Conservation (phyloP, 2,329 filamentous ascomycete species). For the Colletotrichum sp. region DNA sequence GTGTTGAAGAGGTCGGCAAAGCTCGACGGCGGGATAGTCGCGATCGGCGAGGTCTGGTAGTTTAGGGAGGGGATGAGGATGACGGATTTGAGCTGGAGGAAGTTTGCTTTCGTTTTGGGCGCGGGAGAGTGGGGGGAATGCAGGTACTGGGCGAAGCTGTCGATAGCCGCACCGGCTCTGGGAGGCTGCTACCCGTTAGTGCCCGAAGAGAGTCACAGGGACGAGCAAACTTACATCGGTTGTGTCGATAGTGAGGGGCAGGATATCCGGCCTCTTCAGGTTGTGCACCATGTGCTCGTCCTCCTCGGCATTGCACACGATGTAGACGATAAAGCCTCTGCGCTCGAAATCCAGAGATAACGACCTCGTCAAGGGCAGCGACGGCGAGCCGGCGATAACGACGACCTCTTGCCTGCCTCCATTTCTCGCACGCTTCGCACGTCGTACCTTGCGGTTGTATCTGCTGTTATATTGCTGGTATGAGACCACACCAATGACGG, state of each 20-base stretch:
- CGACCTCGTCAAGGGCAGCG: constrained; percentile 82
- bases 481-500: constrained; percentile 70
- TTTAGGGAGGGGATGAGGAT: constrained; percentile 82
- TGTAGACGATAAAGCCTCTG: constrained; percentile 90
- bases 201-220: neutral
- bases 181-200: constrained; percentile 57
- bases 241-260: constrained; percentile 81
- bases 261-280: constrained; percentile 80
- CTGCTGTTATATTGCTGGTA: constrained; percentile 58
- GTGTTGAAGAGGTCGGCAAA: constrained; percentile 93
- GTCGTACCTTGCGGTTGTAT: constrained; percentile 68
- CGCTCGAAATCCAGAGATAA: constrained; percentile 87
- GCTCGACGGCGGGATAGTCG: constrained; percentile 80
- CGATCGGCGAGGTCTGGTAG: constrained; percentile 83
- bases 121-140: constrained; percentile 77
- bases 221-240: constrained; percentile 65
- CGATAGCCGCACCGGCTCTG: constrained; percentile 70
- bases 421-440: constrained; percentile 79
- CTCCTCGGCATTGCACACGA: constrained; percentile 84
- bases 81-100: constrained; percentile 77
- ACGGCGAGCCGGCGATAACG: constrained; percentile 87
- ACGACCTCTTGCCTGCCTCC: constrained; percentile 86
- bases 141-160: constrained; percentile 73
- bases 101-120: constrained; percentile 75
- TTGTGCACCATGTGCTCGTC: constrained; percentile 81